phyloP scores from a whole-genome alignment of 805 yeast species.

The Candida manassasensis region DNA sequence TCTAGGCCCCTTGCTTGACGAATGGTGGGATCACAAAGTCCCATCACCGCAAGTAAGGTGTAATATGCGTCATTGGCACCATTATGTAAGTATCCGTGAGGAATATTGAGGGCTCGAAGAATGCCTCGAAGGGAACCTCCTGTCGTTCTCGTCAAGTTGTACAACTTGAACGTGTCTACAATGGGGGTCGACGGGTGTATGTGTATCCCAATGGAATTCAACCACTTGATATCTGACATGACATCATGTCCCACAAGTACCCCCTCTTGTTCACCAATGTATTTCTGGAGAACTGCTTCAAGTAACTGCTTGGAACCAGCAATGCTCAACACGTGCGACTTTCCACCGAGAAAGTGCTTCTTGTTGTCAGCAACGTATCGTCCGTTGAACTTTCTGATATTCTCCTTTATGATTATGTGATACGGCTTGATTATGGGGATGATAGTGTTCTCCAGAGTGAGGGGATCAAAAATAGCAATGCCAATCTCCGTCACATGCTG shows the following conservation, averaged over 20 bases:
- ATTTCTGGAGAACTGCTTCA: conserved; percentile 40
- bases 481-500: conserved; percentile 55
- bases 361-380: conserved; percentile 53
- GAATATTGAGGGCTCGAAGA: conserved; percentile 44
- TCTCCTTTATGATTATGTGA: conserved; percentile 45
- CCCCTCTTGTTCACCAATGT: conserved; percentile 28
- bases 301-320: conserved; percentile 34
- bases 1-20: conserved; percentile 20
- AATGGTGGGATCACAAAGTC: conserved; percentile 45
- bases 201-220: conserved; percentile 41
- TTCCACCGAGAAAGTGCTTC: conserved; percentile 47
- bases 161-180: conserved; percentile 48
- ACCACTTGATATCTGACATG: conserved; percentile 50
- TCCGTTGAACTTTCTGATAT: conserved; percentile 38
- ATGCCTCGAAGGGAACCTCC: conserved; percentile 45
- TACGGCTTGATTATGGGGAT: conserved; percentile 38
- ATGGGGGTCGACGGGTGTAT: conserved; percentile 20
- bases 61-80: conserved; percentile 71
- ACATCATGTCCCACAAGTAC: conserved; percentile 58
- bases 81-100: conserved; percentile 59
- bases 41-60: conserved; percentile 49
- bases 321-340: conserved; percentile 37
- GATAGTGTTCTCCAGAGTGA: conserved; percentile 32
- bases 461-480: conserved; percentile 52
- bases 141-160: conserved; percentile 33